Evolutionary conservation across 192 early-diverging fungal genomes (phyloP).

Genomic region (Chytriomyces sp.): DNA sequence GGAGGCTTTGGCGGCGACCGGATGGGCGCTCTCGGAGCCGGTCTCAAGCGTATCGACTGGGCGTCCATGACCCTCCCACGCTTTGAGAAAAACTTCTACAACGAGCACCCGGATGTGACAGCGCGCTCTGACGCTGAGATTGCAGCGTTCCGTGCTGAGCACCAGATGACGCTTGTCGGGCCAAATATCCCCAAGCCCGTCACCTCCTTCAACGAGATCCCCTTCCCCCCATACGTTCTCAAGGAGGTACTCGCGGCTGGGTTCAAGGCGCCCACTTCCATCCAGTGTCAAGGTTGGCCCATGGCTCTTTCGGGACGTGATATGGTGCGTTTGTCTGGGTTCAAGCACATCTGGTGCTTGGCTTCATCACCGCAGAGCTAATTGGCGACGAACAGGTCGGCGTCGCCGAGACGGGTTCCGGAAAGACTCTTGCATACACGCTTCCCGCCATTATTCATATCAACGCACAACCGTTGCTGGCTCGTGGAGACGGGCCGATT

Average conservation of each 20-base stretch:
- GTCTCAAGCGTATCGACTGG: conserved; percentile 68
- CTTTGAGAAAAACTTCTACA: conserved; percentile 98
- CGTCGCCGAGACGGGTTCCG: conserved; percentile 57
- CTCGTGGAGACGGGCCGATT: conserved; percentile 94
- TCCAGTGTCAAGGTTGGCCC: conserved; percentile 98
- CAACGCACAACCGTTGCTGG: conserved; percentile 91
- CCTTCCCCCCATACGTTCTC: conserved; percentile 92
- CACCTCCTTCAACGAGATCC: conserved; percentile 84
- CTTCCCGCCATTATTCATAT: conserved; percentile 96
- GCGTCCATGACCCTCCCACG: conserved; percentile 63
- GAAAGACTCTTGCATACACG: conserved; percentile 93
- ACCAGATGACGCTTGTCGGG: conserved; percentile 86
- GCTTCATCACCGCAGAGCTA: too few relatives aligned
- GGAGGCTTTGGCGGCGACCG: conserved; percentile 41
- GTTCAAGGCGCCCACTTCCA: conserved; percentile 86
- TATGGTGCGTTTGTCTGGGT: conserved; percentile 58
- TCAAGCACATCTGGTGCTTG: not conserved
- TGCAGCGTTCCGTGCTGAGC: conserved; percentile 71
- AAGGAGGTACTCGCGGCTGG: conserved; percentile 82
- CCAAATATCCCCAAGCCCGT: conserved; percentile 88
- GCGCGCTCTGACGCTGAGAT: conserved; percentile 71
- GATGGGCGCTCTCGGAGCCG: conserved; percentile 57
- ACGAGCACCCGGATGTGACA: conserved; percentile 75
- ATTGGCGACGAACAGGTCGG: too few relatives aligned
- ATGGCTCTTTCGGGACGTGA: conserved; percentile 96